Conservation (phyloP, 2,329 filamentous ascomycete genomes). For the Colletotrichum falcatum region DNA sequence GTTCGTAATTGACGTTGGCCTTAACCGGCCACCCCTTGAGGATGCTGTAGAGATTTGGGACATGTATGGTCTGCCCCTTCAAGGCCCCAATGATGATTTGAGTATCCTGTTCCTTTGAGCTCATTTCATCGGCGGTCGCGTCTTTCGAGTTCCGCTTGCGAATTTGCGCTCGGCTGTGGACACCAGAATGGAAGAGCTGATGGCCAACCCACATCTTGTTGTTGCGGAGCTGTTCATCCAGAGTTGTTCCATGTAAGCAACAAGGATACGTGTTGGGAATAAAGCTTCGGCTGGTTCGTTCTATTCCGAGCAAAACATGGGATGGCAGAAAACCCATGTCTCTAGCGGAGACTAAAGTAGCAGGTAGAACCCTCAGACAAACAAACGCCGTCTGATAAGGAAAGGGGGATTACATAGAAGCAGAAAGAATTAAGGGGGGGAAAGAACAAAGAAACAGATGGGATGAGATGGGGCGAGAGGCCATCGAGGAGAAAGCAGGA, state of each 20-base stretch:
- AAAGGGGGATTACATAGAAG: background rate
- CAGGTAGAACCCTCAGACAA: too few relatives aligned
- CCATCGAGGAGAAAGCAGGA: too few relatives aligned
- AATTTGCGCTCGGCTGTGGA: background rate
- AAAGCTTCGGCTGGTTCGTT: too few relatives aligned
- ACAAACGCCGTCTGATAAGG: background rate
- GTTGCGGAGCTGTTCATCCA: background rate
- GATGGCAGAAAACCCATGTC: too few relatives aligned
- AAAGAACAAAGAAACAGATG: background rate
- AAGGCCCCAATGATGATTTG: constrained; percentile 43
- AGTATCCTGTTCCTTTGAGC: background rate
- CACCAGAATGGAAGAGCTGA: background rate
- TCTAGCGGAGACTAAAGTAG: background rate
- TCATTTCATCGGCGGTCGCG: background rate
- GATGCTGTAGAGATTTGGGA: constrained; percentile 45
- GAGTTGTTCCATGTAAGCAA: background rate
- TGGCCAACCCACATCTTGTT: constrained; percentile 2
- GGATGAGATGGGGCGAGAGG: background rate
- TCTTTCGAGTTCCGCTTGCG: background rate
- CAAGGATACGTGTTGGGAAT: background rate
- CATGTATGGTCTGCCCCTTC: constrained; percentile 46
- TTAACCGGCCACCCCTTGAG: constrained; percentile 46
- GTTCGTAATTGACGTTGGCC: constrained; percentile 44
- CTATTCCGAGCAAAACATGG: background rate
- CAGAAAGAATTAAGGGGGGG: background rate